Evolutionary conservation across 257 asterid species (phyloP).

Genomic region (Salvia hispanica): DNA sequence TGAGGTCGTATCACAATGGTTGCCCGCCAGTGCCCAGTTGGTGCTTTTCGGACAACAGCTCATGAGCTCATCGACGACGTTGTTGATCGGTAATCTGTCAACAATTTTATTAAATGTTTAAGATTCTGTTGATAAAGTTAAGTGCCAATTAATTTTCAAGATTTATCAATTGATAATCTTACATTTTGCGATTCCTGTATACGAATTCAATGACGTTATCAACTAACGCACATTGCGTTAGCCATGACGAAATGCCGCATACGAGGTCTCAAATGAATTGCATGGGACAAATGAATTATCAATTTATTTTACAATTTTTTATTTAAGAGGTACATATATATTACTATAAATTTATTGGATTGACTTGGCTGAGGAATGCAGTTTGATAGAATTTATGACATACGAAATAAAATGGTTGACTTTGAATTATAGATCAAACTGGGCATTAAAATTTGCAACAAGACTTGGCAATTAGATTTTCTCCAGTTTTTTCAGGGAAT

Average conservation of each 20-base stretch:
- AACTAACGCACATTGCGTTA: constrained; percentile 2
- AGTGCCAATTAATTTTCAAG: too few species aligned
- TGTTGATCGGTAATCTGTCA: too few species aligned
- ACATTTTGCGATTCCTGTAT: neutral
- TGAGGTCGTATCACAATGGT: too few species aligned
- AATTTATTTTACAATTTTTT: too few species aligned
- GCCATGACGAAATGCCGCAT: constrained; percentile 25
- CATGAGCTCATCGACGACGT: too few species aligned
- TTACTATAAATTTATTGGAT: too few species aligned
- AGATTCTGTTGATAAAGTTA: too few species aligned
- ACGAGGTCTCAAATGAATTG: neutral
- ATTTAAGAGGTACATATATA: too few species aligned
- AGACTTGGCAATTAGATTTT: neutral
- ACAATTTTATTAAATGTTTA: too few species aligned
- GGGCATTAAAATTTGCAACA: neutral
- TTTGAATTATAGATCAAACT: neutral
- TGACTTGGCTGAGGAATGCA: neutral
- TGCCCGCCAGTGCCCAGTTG: too few species aligned
- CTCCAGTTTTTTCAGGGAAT: neutral
- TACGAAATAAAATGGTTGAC: neutral
- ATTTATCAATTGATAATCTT: too few species aligned
- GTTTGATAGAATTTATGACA: constrained; percentile 11
- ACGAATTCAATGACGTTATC: neutral
- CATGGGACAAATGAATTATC: neutral
- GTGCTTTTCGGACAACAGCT: too few species aligned